These are phyloP conservation scores for Beverwykella pulmonaria DNA, from an alignment of 495 filamentous ascomycete genomes.

Conservation along the genomic window DNA sequence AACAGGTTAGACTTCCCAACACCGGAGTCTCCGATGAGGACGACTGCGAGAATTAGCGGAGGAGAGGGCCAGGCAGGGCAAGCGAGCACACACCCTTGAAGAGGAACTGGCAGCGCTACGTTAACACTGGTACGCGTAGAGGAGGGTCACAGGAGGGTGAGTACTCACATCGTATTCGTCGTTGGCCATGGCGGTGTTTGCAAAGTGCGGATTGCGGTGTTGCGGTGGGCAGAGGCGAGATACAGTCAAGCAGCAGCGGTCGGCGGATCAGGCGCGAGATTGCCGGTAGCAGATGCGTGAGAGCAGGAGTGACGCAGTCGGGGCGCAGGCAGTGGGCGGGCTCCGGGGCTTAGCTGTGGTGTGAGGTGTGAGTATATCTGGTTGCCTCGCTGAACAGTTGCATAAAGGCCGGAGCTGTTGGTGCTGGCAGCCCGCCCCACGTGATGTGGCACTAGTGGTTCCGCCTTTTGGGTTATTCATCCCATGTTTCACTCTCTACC, in stretches of 20 bases:
- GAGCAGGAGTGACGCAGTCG: neutral
- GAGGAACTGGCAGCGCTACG: slow-evolving; percentile 71
- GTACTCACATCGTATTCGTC: slow-evolving; percentile 98
- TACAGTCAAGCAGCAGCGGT: slow-evolving; percentile 13
- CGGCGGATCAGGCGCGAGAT: neutral
- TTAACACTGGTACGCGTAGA: slow-evolving; percentile 30
- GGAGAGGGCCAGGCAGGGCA: slow-evolving; percentile 31
- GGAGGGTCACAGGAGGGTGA: slow-evolving; percentile 17
- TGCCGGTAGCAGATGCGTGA: neutral
- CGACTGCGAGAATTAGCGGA: slow-evolving; percentile 62
- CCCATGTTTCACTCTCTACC: too few species aligned
- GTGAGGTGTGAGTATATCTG: neutral
- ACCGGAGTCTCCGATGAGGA: slow-evolving; percentile 97
- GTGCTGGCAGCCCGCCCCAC: neutral
- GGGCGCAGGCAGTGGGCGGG: slow-evolving; percentile 1
- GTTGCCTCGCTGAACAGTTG: slow-evolving; percentile 11
- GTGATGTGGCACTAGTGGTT: neutral
- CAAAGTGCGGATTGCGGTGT: slow-evolving; percentile 13
- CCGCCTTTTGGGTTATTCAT: neutral
- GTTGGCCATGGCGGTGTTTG: slow-evolving; percentile 79
- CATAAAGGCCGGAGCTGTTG: neutral
- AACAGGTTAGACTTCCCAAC: slow-evolving; percentile 99
- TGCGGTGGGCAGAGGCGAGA: slow-evolving; percentile 33
- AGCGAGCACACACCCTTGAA: slow-evolving; percentile 82
- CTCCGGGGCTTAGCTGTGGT: neutral